Evolutionary conservation across 768 basidiomycete species (phyloP), one percentile per base, ranked within the genome.

Genomic region (Mycena indigotica): DNA sequence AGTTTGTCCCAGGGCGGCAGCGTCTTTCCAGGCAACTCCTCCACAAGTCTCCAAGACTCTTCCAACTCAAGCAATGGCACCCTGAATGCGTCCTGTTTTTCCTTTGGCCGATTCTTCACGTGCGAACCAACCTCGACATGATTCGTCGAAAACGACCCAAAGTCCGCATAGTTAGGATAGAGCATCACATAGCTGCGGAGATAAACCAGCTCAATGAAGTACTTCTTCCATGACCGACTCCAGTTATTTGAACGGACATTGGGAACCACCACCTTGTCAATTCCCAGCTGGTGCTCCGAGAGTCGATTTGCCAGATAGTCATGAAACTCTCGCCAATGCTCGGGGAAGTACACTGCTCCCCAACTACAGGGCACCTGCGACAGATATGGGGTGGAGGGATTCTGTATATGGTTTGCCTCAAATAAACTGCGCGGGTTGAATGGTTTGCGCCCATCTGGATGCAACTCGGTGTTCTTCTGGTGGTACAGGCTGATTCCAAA

Each of bases 291-390:
- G 38, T 60, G 44, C 54, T 84, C 81, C n/a, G 84, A 79, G n/a
- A 93, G 80, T 25, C 92, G 86, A n/a, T 80, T 67, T 35, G 83
- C 64, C 60, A 94, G 84, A 68, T 91, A 94, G 50, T 75, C 72
- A 72, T 95, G 91, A 70, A 94, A 95, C 69, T 91, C 90, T 63
- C 85, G 82, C 93, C 92, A 94, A 65, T 88, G 86, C 62, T 91
- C 83, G 12, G 93, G 92, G 67, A 95, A 95, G 75, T 94, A 95
- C 32, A 92, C 78, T 2, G 91, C 93, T 15, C 93, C 93, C 93
- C 92, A 95, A 72, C 89, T 92, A 71, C 93, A 94, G 0, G 93
- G 93, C 10, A 93, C 84, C 57, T 91, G 88, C 0, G 91, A 93
- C 40, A 95, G 82, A 69, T 93, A 95, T 0, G 93, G 92, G 0